These are phyloP conservation scores for Fusarium buharicum DNA, from an alignment of 2,329 filamentous ascomycete genomes.

Conservation along the genomic window DNA sequence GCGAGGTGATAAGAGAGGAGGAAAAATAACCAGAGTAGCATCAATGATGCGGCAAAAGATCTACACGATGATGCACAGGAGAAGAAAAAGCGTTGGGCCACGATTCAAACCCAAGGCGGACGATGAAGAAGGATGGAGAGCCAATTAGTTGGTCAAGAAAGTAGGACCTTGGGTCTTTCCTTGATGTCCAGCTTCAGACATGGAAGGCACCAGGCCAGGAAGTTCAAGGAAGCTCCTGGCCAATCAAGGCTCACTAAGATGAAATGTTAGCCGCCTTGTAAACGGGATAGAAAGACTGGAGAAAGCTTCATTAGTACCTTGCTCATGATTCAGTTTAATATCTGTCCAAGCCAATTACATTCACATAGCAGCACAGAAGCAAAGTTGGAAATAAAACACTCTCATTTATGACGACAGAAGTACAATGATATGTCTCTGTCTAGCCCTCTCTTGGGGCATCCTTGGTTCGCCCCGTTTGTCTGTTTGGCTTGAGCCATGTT, in stretches of 20 bases:
- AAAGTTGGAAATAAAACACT: slow-evolving; percentile 12
- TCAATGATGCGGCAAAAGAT: slow-evolving; percentile 23
- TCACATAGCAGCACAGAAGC: background rate
- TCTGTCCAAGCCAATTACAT: background rate
- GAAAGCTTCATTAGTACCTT: slow-evolving; percentile 5
- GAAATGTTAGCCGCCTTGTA: slow-evolving; percentile 5
- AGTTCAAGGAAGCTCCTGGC: slow-evolving; percentile 1
- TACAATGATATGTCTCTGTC: slow-evolving; percentile 6
- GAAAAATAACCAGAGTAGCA: slow-evolving; percentile 14
- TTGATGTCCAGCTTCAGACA: slow-evolving; percentile 10
- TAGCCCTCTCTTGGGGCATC: slow-evolving; percentile 6
- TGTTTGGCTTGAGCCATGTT: slow-evolving; percentile 41
- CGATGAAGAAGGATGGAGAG: slow-evolving; percentile 5
- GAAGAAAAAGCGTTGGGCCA: slow-evolving; percentile 7
- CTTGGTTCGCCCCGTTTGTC: slow-evolving; percentile 27
- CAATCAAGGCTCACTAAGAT: slow-evolving; percentile 17
- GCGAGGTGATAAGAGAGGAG: slow-evolving; percentile 34
- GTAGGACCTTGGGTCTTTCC: slow-evolving; percentile 37
- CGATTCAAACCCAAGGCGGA: slow-evolving; percentile 27
- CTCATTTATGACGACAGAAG: slow-evolving; percentile 17
- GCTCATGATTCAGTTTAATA: slow-evolving; percentile 24
- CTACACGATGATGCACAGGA: slow-evolving; percentile 12
- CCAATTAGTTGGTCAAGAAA: slow-evolving; percentile 27
- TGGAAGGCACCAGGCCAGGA: slow-evolving; percentile 15
- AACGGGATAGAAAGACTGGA: background rate